phyloP scores from a whole-genome alignment of 768 basidiomycete genomes.

The Mycena filopes region DNA sequence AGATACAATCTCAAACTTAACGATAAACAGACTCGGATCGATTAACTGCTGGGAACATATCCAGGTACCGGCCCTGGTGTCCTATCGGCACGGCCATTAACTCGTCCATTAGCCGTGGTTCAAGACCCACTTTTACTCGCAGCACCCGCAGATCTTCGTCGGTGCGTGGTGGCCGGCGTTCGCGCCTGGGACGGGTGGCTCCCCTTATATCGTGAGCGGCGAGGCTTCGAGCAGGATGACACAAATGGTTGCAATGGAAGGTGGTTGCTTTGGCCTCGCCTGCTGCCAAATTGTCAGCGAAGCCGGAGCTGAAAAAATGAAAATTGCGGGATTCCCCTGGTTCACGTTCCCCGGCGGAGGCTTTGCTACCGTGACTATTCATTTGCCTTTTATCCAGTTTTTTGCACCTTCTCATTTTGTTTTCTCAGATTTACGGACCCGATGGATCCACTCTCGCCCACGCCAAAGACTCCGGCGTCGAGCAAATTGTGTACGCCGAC shows the following conservation, averaged over 20 bases:
- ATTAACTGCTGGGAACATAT: constrained; percentile 47
- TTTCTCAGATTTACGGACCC: constrained; percentile 42
- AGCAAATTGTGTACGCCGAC: constrained; percentile 41
- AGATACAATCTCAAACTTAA: background rate
- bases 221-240: constrained; percentile 45
- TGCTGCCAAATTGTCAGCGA: constrained; percentile 43
- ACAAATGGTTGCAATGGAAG: constrained; percentile 44
- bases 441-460: constrained; percentile 40
- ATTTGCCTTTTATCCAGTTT: background rate
- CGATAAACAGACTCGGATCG: constrained; percentile 33
- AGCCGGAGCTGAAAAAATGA: constrained; percentile 43
- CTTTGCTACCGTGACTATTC: constrained; percentile 34
- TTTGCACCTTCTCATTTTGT: background rate
- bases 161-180: constrained; percentile 47
- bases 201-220: constrained; percentile 43
- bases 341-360: constrained; percentile 42
- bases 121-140: constrained; percentile 44
- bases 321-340: constrained; percentile 42
- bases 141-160: constrained; percentile 44
- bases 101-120: constrained; percentile 37
- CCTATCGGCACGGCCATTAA: constrained; percentile 3
- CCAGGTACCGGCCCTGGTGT: too few relatives aligned
- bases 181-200: constrained; percentile 37
- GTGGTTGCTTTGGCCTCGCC: constrained; percentile 42
- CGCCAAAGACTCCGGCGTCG: constrained; percentile 39